Evolutionary conservation across 2,329 filamentous ascomycete genomes (phyloP).

Genomic region (Colletotrichum zoysiae): DNA sequence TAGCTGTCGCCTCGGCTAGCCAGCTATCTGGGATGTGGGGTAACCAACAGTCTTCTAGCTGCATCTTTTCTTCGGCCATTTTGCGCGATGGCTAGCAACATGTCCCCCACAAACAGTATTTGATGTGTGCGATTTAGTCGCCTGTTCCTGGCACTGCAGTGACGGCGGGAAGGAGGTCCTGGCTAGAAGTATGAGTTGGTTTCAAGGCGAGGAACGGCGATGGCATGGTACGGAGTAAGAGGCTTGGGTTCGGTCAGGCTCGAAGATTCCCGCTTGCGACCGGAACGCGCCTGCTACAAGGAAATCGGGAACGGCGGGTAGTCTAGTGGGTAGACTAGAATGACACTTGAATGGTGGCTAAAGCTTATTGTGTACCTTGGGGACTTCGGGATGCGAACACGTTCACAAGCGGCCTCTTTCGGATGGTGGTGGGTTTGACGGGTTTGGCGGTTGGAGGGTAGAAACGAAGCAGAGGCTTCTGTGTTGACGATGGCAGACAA

Average conservation of each 20-base stretch:
- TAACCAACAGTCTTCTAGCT: constrained; percentile 85
- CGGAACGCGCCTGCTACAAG: constrained; percentile 31
- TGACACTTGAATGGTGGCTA: constrained; percentile 14
- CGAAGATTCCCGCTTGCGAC: constrained; percentile 37
- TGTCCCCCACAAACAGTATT: constrained; percentile 19
- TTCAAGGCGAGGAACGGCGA: constrained; percentile 23
- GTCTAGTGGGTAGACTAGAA: not conserved
- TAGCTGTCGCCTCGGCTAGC: constrained; percentile 6
- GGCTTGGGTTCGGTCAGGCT: constrained; percentile 34
- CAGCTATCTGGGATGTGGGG: constrained; percentile 23
- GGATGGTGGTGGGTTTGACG: constrained; percentile 7
- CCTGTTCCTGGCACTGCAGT: constrained; percentile 21
- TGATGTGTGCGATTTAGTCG: constrained; percentile 14
- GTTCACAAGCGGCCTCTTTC: constrained; percentile 33
- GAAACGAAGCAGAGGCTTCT: constrained; percentile 12
- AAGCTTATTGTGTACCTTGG: not conserved
- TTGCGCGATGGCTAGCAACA: constrained; percentile 55
- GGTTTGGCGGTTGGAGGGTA: constrained; percentile 1
- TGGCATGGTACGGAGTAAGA: constrained; percentile 33
- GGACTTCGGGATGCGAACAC: not conserved
- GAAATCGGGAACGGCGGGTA: constrained; percentile 19
- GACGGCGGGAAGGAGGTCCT: constrained; percentile 14
- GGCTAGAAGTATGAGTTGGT: constrained; percentile 32
- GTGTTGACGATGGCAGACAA: constrained; percentile 26
- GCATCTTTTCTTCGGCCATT: constrained; percentile 85